Conservation (phyloP, 768 basidiomycete species). For the Lactarius evosmus region DNA sequence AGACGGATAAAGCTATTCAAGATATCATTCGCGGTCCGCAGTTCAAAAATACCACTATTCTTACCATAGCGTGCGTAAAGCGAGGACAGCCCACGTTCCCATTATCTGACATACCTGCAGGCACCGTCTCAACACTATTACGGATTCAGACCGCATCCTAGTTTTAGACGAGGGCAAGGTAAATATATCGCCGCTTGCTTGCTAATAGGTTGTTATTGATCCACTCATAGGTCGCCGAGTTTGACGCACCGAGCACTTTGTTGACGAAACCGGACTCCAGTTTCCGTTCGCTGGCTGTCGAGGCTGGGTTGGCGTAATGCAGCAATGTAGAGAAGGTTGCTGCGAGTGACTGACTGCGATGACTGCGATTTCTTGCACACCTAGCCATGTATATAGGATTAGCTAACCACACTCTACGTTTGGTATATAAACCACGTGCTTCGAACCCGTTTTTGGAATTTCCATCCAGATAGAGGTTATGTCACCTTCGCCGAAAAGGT, state of each 20-base stretch:
- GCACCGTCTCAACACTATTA: slow-evolving; percentile 79
- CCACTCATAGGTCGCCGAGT: slow-evolving; percentile 60
- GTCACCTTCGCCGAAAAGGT: too few relatives aligned
- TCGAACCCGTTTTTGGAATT: too few relatives aligned
- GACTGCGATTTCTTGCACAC: background rate
- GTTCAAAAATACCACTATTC: slow-evolving; percentile 74
- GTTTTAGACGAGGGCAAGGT: slow-evolving; percentile 81
- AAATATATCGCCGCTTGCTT: slow-evolving; percentile 22
- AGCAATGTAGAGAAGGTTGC: background rate
- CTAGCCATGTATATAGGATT: background rate
- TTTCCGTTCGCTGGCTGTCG: slow-evolving; percentile 62
- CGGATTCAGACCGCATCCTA: slow-evolving; percentile 75
- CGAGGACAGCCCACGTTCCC: slow-evolving; percentile 3
- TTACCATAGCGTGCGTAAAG: slow-evolving; percentile 75
- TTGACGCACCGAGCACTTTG: slow-evolving; percentile 65
- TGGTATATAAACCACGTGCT: too few relatives aligned
- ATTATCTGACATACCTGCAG: slow-evolving; percentile 35
- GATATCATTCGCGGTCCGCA: slow-evolving; percentile 78
- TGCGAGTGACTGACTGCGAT: background rate
- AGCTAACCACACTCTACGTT: too few relatives aligned
- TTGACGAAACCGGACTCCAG: slow-evolving; percentile 53
- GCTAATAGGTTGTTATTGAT: background rate
- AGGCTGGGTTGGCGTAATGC: slow-evolving; percentile 50
- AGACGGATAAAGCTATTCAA: slow-evolving; percentile 87
- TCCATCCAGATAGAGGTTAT: too few relatives aligned